phyloP scores from a whole-genome alignment of 805 yeast species.

The Metschnikowia drakensbergensis region DNA sequence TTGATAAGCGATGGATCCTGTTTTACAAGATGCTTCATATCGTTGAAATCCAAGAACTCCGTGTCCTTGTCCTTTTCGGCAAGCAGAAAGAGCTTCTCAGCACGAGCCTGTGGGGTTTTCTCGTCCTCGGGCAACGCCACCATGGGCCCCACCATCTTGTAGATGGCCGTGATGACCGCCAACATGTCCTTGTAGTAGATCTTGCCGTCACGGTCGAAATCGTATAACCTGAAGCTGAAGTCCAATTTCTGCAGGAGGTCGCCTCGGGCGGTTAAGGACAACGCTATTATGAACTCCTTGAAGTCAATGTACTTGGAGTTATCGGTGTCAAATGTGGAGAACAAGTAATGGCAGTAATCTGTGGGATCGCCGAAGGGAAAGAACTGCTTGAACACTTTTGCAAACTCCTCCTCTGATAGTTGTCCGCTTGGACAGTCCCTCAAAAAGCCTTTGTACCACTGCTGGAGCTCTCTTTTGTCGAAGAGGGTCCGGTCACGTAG shows the following conservation, averaged over 20 bases:
- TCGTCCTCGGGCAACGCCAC: slow-evolving; percentile 86
- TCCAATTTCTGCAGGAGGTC: slow-evolving; percentile 74
- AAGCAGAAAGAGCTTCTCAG: slow-evolving; percentile 69
- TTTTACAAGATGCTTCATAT: slow-evolving; percentile 77
- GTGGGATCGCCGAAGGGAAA: slow-evolving; percentile 98
- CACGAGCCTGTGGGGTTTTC: slow-evolving; percentile 84
- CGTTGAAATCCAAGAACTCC: slow-evolving; percentile 66
- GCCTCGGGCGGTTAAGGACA: slow-evolving; percentile 85
- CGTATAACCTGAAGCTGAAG: slow-evolving; percentile 91
- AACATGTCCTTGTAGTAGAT: slow-evolving; percentile 77
- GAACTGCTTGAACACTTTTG: slow-evolving; percentile 89
- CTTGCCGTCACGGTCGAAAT: slow-evolving; percentile 72
- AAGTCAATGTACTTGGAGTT: slow-evolving; percentile 80
- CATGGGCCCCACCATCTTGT: slow-evolving; percentile 95
- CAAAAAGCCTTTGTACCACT: slow-evolving; percentile 95
- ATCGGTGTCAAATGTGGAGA: slow-evolving; percentile 84
- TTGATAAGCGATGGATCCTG: slow-evolving; percentile 71
- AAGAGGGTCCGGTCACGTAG: slow-evolving; percentile 85
- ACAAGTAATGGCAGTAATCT: slow-evolving; percentile 83
- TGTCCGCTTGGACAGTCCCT: slow-evolving; percentile 94
- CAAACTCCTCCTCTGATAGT: slow-evolving; percentile 79
- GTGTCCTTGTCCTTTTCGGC: slow-evolving; percentile 71
- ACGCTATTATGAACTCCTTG: slow-evolving; percentile 84
- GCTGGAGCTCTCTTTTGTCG: slow-evolving; percentile 90
- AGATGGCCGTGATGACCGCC: slow-evolving; percentile 74